Conservation (phyloP, 306 rosid genomes). For the Vigna mungo region DNA sequence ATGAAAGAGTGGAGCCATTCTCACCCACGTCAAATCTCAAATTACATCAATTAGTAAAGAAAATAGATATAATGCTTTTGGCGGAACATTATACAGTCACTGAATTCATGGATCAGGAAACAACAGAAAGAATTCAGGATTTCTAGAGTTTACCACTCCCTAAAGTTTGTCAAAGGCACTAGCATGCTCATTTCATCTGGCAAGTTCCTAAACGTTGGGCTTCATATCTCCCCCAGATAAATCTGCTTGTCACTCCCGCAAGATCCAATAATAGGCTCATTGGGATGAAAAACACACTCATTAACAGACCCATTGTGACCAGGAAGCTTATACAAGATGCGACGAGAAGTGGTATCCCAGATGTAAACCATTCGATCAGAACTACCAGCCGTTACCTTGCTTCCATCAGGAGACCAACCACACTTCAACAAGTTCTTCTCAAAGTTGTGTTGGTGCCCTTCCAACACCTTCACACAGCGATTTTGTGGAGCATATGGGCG, state of each 20-base stretch:
- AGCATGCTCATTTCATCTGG: slow-evolving; percentile 34
- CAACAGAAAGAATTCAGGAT: slow-evolving; percentile 22
- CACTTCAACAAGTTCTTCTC: slow-evolving; percentile 90
- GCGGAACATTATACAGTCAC: slow-evolving; percentile 41
- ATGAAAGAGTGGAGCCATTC: slow-evolving; percentile 13
- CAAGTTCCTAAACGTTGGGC: slow-evolving; percentile 27
- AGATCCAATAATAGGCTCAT: slow-evolving; percentile 83
- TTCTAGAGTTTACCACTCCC: slow-evolving; percentile 31
- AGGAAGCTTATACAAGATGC: slow-evolving; percentile 91
- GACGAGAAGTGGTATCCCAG: slow-evolving; percentile 92
- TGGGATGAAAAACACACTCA: slow-evolving; percentile 84
- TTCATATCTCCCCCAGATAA: slow-evolving; percentile 87
- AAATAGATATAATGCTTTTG: slow-evolving; percentile 19
- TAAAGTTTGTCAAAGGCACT: slow-evolving; percentile 23
- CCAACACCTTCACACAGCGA: slow-evolving; percentile 88
- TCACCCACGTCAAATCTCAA: slow-evolving; percentile 32
- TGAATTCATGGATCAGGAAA: slow-evolving; percentile 31
- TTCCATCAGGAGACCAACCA: slow-evolving; percentile 92
- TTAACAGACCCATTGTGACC: slow-evolving; percentile 90
- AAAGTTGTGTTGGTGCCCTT: slow-evolving; percentile 97
- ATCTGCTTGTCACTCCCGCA: slow-evolving; percentile 91
- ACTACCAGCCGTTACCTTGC: slow-evolving; percentile 94
- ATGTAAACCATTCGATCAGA: slow-evolving; percentile 92
- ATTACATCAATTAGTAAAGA: slow-evolving; percentile 34
- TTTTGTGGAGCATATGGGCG: slow-evolving; percentile 97